Evolutionary conservation across 495 filamentous ascomycete genomes (phyloP), one percentile per base, ranked within the genome.

Genomic region (Aspergillus saccharolyticus): DNA sequence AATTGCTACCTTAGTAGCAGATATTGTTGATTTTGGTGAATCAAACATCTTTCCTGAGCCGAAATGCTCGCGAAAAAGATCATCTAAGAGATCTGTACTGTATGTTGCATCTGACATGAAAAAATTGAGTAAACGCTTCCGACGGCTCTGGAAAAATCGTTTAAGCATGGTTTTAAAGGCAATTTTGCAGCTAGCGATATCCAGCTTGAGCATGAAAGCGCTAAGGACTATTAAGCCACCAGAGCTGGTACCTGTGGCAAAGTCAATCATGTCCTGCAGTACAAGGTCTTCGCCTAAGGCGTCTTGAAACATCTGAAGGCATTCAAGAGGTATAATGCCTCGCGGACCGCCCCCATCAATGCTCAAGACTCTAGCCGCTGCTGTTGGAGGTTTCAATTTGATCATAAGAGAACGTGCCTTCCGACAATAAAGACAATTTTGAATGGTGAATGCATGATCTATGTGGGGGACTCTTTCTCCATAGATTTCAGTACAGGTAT

Each of bases 341-440:
- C 64, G 61, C 7, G 58, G 54, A 20, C 66, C 66, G 42, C 67
- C 68, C 33, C 66, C 64, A 56, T 74, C 66, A 33, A 74, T 62
- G 48, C 64, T 66, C 14, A 74, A 58, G 7, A 74, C 57, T 2
- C 63, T 43, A 15, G 60, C 47, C 1, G 64, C 65, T 12, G 66
- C 59, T 0, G 68, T 74, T 6, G 61, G 57, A 2, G 68, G 69
- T 44, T 71, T 66, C 21, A 70, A 25, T n/a, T 51, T 54, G 4
- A 67, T 57, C 12, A 30, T 55, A 1, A 51, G 50, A 2, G 22
- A 17, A 20, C 42, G 53, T 17, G 21, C 9, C 4, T 19, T 25
- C 8, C 54, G 33, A 52, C 59, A 53, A 20, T 66, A 56, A 4
- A 59, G 21, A 43, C 61, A 69, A 2, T 42, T 16, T 14, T 39